Base-by-base conservation (phyloP, 1,284 basidiomycete species). In the Tylopilus sp. region DNA sequence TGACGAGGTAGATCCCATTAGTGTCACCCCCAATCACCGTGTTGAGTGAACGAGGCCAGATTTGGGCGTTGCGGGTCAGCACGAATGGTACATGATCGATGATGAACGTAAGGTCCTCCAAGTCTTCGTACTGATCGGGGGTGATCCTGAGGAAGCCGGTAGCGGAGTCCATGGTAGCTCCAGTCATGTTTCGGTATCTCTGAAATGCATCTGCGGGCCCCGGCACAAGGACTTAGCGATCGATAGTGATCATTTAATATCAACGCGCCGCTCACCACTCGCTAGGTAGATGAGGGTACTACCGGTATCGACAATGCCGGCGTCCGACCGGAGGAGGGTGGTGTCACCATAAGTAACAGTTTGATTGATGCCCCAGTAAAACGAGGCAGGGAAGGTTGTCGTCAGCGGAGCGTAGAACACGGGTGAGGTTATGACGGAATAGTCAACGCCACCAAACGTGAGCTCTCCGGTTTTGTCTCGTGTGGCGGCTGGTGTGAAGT, bases 11-110 rank as follows among this genome's bases (percentile, higher is more conserved):
- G 52, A 77, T 76, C 45, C 57, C 56, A 52, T 56, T 57, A 9
- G 58, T 54, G 19, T 58, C 56, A 1, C 74, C 76, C 39, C 76
- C 75, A 41, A 80, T 59, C 16, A 46, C 50, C 6, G 56, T 48
- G 65, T 79, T 79, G 51, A 74, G 65, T 34, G 64, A 51, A 45
- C 76, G 72, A 7, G 78, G 78, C 74, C 75, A 79, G 56, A 76
- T 74, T 61, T 79, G 78, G 6, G 71, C 78, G 56, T 80, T 74
- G 6, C 71, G 56, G 8, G 70, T 73, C 28, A 80, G 57, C 55
- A 71, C 64, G 59, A 67, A 68, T 43, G 63, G 61, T 55, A 74
- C 49, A 39, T 36, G 6, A 16, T 67, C 70, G 43, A 77, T 69
- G 38, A 59, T 6, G 26, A 58, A 58, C 8, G 23, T 29, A 13